phyloP scores from a whole-genome alignment of 371 early-diverging fungal species.

The Mortierella sp. region DNA sequence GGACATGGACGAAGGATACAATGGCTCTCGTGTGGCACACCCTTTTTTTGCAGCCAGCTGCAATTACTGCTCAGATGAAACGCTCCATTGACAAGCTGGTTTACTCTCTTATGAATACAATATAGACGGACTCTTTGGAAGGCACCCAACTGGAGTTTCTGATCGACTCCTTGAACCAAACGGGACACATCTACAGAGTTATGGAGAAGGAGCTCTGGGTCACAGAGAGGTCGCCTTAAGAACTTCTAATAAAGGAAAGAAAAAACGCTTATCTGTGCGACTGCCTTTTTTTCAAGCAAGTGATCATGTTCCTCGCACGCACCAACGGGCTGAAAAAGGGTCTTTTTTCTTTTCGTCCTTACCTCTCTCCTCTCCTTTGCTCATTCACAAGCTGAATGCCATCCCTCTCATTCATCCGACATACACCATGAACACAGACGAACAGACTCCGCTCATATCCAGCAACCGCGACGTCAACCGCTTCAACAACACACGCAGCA shows the following conservation, averaged over 20 bases:
- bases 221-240: constrained; percentile 17
- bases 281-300: not conserved
- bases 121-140: constrained; percentile 53
- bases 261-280: not conserved
- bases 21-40: not conserved
- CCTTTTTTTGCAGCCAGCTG: not conserved
- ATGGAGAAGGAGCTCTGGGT: constrained; percentile 56
- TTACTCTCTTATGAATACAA: not conserved
- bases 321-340: not conserved
- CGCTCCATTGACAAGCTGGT: not conserved
- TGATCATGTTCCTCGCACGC: constrained; percentile 12
- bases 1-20: not conserved
- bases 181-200: constrained; percentile 48
- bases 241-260: constrained; percentile 8
- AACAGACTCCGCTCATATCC: constrained; percentile 41
- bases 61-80: not conserved
- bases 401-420: not conserved
- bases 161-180: constrained; percentile 57
- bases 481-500: constrained; percentile 4
- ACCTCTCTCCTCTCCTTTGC: not conserved
- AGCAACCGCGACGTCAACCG: constrained; percentile 29
- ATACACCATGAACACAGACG: constrained; percentile 21
- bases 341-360: not conserved
- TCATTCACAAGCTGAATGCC: constrained; percentile 4
- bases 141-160: constrained; percentile 48